These are phyloP conservation scores for Amphibolis antarctica DNA, from an alignment of 106 monocot species.

Conservation along the genomic window DNA sequence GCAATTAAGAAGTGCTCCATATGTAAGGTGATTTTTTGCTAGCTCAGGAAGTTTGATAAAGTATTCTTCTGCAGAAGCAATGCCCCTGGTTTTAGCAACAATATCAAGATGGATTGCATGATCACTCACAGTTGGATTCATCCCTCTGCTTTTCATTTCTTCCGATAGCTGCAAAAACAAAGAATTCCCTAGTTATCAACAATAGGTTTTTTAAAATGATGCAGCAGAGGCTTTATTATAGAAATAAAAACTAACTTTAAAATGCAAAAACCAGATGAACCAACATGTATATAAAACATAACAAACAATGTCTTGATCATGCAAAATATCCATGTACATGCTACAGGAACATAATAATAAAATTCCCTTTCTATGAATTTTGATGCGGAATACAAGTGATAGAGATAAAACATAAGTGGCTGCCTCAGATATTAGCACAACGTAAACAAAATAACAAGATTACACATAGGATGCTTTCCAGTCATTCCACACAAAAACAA, in stretches of 20 bases:
- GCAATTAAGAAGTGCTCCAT: conserved; percentile 85
- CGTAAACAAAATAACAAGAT: too few species aligned
- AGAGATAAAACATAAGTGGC: too few species aligned
- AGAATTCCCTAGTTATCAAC: not conserved
- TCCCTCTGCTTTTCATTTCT: conserved; percentile 72
- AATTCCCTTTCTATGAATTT: too few species aligned
- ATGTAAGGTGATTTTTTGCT: conserved; percentile 70
- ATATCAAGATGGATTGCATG: conserved; percentile 84
- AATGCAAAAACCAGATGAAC: too few species aligned
- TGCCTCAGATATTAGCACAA: too few species aligned
- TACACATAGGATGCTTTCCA: too few species aligned
- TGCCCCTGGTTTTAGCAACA: conserved; percentile 64
- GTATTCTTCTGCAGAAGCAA: conserved; percentile 70
- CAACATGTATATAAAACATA: too few species aligned
- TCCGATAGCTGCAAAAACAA: conserved; percentile 64
- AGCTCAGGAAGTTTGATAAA: conserved; percentile 79
- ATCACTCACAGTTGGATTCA: conserved; percentile 79
- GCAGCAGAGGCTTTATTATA: not conserved
- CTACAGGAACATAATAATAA: too few species aligned
- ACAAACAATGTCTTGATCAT: too few species aligned
- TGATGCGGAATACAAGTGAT: too few species aligned
- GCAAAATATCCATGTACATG: too few species aligned
- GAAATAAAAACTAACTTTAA: not conserved
- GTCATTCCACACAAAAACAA: too few species aligned
- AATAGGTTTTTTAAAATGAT: not conserved